Evolutionary conservation across 768 basidiomycete species (phyloP).

Genomic region (Ramaria rubella): DNA sequence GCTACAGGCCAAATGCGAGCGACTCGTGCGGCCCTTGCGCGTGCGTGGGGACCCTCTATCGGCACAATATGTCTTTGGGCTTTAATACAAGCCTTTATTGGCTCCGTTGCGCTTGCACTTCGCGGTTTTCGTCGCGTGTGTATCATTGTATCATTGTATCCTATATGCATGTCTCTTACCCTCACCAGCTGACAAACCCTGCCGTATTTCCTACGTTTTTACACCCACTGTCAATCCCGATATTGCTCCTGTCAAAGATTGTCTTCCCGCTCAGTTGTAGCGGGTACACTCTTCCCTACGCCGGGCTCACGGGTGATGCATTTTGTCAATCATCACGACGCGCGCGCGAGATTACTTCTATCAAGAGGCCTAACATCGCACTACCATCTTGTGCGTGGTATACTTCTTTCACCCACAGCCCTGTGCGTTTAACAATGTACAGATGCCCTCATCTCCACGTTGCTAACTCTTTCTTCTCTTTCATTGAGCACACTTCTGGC

Average conservation of each 20-base stretch:
- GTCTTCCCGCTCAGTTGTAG: conserved; percentile 36
- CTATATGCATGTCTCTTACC: background rate
- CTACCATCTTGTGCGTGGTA: conserved; percentile 28
- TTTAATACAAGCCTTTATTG: conserved; percentile 64
- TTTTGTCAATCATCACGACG: conserved; percentile 55
- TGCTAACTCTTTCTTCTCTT: conserved; percentile 53
- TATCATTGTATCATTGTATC: background rate
- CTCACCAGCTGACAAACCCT: conserved; percentile 14
- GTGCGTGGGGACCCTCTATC: conserved; percentile 74
- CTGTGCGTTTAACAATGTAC: conserved; percentile 34
- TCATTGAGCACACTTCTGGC: conserved; percentile 79
- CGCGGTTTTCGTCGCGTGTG: conserved; percentile 6
- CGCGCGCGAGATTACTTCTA: conserved; percentile 49
- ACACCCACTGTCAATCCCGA: conserved; percentile 22
- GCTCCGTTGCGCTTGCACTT: background rate
- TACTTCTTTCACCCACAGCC: background rate
- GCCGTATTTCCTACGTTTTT: conserved; percentile 16
- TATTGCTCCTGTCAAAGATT: conserved; percentile 36
- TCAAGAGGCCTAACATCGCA: conserved; percentile 37
- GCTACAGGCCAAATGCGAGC: conserved; percentile 34
- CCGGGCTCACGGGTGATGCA: conserved; percentile 67
- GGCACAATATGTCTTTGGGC: conserved; percentile 75
- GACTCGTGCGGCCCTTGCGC: conserved; percentile 69
- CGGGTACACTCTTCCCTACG: conserved; percentile 59
- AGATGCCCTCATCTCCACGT: conserved; percentile 67